These are phyloP conservation scores for Verticillium longisporum DNA, from an alignment of 2,329 filamentous ascomycete genomes.

Conservation along the genomic window DNA sequence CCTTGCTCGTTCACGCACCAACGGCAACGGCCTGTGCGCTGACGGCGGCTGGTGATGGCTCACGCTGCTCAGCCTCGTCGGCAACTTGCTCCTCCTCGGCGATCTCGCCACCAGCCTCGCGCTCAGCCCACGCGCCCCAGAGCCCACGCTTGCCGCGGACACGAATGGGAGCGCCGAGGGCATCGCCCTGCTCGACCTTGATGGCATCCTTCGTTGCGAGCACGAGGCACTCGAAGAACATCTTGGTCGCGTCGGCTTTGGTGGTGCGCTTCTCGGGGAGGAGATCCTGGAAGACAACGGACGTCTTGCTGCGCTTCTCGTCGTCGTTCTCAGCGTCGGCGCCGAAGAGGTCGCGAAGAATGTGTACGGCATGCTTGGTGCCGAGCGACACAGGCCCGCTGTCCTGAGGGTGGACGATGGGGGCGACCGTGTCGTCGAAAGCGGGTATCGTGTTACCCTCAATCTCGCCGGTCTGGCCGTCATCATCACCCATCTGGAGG, in stretches of 20 bases:
- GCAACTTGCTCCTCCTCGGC: slow-evolving; percentile 34
- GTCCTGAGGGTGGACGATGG: slow-evolving; percentile 73
- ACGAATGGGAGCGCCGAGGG: slow-evolving; percentile 71
- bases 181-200: slow-evolving; percentile 82
- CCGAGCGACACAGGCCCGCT: slow-evolving; percentile 82
- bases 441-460: slow-evolving; percentile 45
- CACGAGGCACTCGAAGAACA: slow-evolving; percentile 98
- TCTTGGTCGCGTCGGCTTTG: slow-evolving; percentile 91
- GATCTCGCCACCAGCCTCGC: slow-evolving; percentile 58
- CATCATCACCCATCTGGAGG: slow-evolving; percentile 36
- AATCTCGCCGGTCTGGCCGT: slow-evolving; percentile 28
- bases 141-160: slow-evolving; percentile 90
- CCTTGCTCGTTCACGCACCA: slow-evolving; percentile 20
- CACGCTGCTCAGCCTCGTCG: slow-evolving; percentile 32
- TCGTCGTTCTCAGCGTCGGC: slow-evolving; percentile 61
- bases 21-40: slow-evolving; percentile 24
- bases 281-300: slow-evolving; percentile 85
- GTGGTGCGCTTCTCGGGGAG: slow-evolving; percentile 75
- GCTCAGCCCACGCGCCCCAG: slow-evolving; percentile 94
- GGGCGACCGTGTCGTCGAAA: slow-evolving; percentile 73
- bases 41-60: slow-evolving; percentile 22
- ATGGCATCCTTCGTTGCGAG: slow-evolving; percentile 96
- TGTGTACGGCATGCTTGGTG: slow-evolving; percentile 92
- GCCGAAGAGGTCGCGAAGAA: slow-evolving; percentile 84
- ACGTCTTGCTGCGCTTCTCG: slow-evolving; percentile 66